These are phyloP conservation scores for Candida maesae DNA, from an alignment of 805 yeast genomes.

Conservation along the genomic window DNA sequence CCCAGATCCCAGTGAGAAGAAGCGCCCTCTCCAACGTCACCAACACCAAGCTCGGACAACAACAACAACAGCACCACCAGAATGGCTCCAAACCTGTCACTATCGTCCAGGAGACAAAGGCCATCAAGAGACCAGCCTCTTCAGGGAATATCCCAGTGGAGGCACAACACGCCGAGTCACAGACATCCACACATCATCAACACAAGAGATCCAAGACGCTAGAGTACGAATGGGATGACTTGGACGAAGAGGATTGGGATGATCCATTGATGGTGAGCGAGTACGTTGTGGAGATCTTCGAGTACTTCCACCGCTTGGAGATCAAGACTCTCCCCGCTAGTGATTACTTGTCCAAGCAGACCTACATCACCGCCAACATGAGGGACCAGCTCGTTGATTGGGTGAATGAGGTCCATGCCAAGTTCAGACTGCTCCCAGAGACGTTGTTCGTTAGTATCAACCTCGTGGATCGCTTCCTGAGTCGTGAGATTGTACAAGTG, in stretches of 20 bases:
- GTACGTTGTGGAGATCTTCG: conserved; percentile 82
- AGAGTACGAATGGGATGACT: conserved; percentile 39
- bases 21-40: conserved; percentile 27
- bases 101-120: conserved; percentile 19
- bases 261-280: conserved; percentile 87
- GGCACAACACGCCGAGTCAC: not conserved
- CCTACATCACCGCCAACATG: conserved; percentile 72
- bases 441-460: conserved; percentile 80
- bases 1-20: conserved; percentile 28
- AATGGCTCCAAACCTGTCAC: not conserved
- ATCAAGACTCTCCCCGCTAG: conserved; percentile 63
- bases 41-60: conserved; percentile 22
- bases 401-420: conserved; percentile 84
- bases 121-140: conserved; percentile 41
- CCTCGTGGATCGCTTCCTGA: conserved; percentile 82
- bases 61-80: no score
- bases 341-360: conserved; percentile 59
- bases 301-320: conserved; percentile 67
- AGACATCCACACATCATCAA: conserved; percentile 2
- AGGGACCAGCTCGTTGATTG: conserved; percentile 89
- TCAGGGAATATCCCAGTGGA: conserved; percentile 15
- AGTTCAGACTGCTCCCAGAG: conserved; percentile 81
- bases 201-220: conserved; percentile 23
- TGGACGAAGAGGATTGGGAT: conserved; percentile 64
- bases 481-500: conserved; percentile 67